phyloP scores from a whole-genome alignment of 2,329 filamentous ascomycete species.

The Fusarium torreyae region DNA sequence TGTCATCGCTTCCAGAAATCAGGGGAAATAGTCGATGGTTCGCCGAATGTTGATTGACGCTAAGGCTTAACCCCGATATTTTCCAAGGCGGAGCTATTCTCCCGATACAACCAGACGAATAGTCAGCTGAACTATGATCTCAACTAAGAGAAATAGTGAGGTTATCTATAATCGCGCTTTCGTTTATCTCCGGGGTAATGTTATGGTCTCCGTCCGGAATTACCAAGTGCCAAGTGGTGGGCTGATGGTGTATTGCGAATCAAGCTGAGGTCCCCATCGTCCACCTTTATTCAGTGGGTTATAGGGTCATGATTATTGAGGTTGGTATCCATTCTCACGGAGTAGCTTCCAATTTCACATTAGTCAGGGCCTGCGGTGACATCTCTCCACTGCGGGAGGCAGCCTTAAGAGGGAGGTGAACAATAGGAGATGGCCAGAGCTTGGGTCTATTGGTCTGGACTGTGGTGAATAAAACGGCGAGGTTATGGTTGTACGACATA shows the following conservation, averaged over 20 bases:
- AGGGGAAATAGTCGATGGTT: background rate
- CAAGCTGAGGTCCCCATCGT: background rate
- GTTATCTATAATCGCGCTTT: background rate
- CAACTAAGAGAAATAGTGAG: constrained; percentile 7
- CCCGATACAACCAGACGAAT: background rate
- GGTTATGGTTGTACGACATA: background rate
- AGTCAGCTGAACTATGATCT: constrained; percentile 21
- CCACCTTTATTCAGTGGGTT: constrained; percentile 3
- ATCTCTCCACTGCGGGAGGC: constrained; percentile 20
- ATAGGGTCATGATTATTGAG: background rate
- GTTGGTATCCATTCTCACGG: constrained; percentile 6
- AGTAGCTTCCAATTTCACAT: constrained; percentile 17
- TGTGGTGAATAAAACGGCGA: constrained; percentile 9
- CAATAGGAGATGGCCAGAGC: constrained; percentile 4
- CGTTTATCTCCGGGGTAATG: constrained; percentile 13
- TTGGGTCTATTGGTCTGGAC: constrained; percentile 11
- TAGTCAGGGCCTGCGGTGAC: background rate
- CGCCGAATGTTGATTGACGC: background rate
- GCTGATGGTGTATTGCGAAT: background rate
- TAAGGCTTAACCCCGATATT: background rate
- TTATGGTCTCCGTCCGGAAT: background rate
- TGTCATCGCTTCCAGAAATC: background rate
- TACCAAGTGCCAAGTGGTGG: constrained; percentile 7
- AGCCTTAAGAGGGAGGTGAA: constrained; percentile 36
- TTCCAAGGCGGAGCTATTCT: background rate